Evolutionary conservation across 2,329 filamentous ascomycete genomes (phyloP).

Genomic region (Nannizzia gypsea): DNA sequence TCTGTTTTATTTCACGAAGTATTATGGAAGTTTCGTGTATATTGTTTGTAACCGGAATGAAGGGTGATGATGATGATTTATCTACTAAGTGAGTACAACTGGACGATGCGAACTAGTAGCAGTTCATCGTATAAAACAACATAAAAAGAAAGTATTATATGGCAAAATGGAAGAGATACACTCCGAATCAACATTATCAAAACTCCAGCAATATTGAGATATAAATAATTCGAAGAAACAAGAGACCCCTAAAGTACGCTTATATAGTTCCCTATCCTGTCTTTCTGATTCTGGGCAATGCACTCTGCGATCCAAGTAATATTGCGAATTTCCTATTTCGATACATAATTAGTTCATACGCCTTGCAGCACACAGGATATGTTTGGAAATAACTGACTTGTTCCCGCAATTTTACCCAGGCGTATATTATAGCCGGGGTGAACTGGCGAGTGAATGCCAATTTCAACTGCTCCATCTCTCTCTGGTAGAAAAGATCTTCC

Average conservation of each 20-base stretch:
- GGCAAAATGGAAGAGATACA: not conserved
- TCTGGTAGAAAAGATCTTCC: conserved; percentile 97
- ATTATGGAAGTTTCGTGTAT: not conserved
- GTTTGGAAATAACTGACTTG: conserved; percentile 52
- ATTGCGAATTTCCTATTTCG: conserved; percentile 81
- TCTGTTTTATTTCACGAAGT: no score
- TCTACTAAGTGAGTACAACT: not conserved
- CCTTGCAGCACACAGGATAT: no score
- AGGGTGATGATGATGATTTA: not conserved
- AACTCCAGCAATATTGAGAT: conserved; percentile 4
- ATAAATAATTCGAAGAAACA: conserved; percentile 8
- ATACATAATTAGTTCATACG: conserved; percentile 12
- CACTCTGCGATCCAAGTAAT: conserved; percentile 99
- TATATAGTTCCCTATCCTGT: conserved; percentile 97
- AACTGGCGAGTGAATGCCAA: conserved; percentile 91
- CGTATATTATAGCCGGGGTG: conserved; percentile 86
- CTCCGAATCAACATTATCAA: not conserved
- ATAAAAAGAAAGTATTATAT: not conserved
- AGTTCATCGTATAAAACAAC: not conserved
- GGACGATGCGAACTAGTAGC: not conserved
- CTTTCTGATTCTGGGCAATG: conserved; percentile 99
- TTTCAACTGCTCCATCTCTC: conserved; percentile 98
- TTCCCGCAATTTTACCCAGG: conserved; percentile 94
- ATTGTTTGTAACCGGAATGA: not conserved
- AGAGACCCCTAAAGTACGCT: conserved; percentile 64